Conservation (phyloP, 148 eudicot genomes). For the Chenopodium album region DNA sequence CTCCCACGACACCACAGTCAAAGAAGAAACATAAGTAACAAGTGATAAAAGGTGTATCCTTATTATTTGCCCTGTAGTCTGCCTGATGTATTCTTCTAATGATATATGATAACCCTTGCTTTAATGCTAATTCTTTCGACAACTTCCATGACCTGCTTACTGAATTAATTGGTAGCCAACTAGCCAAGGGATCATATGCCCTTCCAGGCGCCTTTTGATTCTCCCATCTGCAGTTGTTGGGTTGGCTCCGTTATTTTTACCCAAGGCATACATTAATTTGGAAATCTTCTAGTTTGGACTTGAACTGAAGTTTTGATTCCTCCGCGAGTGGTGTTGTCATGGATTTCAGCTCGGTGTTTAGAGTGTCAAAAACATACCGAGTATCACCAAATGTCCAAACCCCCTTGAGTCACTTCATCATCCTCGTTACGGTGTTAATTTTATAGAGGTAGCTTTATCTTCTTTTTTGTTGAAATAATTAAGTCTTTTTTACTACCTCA, state of each 20-base stretch:
- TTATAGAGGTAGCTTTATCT: too few relatives aligned
- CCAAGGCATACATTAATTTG: not conserved
- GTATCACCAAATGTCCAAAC: too few relatives aligned
- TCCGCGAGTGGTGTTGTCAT: too few relatives aligned
- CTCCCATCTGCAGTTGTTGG: not conserved
- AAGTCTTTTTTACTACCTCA: too few relatives aligned
- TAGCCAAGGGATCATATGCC: not conserved
- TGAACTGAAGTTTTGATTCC: not conserved
- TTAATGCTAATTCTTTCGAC: not conserved
- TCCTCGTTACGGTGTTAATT: too few relatives aligned
- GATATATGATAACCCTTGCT: not conserved
- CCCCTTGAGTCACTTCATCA: not conserved
- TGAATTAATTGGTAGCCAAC: not conserved
- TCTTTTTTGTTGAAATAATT: too few relatives aligned
- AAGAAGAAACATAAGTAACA: conserved; percentile 40
- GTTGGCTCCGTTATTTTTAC: not conserved
- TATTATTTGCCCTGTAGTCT: not conserved
- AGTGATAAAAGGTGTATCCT: not conserved
- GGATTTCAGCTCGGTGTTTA: not conserved
- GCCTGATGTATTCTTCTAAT: not conserved
- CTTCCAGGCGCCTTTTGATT: not conserved
- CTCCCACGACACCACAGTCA: conserved; percentile 23
- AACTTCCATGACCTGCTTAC: not conserved
- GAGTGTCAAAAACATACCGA: not conserved
- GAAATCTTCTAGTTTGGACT: not conserved